phyloP scores from a whole-genome alignment of 148 eudicot genomes.

The Silene uniflora region DNA sequence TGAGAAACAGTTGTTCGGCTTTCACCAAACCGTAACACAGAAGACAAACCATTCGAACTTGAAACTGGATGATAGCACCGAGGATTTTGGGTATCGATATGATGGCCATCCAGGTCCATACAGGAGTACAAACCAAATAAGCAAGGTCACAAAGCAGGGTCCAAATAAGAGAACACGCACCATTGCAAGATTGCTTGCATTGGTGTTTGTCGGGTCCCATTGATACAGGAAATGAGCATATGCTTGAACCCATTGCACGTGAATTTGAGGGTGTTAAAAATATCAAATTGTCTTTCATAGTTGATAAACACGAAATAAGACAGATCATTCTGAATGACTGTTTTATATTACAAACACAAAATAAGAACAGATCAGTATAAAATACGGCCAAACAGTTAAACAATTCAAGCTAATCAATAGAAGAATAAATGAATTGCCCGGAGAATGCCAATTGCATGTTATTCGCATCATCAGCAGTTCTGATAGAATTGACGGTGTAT shows the following conservation, averaged over 20 bases:
- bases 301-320: too few relatives aligned
- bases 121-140: constrained; percentile 46
- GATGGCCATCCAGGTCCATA: constrained; percentile 92
- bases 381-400: too few relatives aligned
- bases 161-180: constrained; percentile 78
- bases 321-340: too few relatives aligned
- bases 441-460: too few relatives aligned
- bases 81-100: constrained; percentile 58
- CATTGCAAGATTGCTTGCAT: constrained; percentile 91
- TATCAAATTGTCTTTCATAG: too few relatives aligned
- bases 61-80: constrained; percentile 68
- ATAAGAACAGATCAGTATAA: too few relatives aligned
- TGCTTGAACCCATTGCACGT: constrained; percentile 26
- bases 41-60: constrained; percentile 44
- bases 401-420: too few relatives aligned
- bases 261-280: constrained; percentile 25
- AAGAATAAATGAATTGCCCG: too few relatives aligned
- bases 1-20: constrained; percentile 64
- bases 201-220: constrained; percentile 96
- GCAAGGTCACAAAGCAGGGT: constrained; percentile 61
- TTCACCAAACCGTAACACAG: constrained; percentile 42
- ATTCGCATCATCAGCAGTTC: too few relatives aligned
- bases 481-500: too few relatives aligned
- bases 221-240: constrained; percentile 58
- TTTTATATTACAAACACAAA: too few relatives aligned